Conservation (phyloP, 805 yeast species). For the Yarrowia sp. region DNA sequence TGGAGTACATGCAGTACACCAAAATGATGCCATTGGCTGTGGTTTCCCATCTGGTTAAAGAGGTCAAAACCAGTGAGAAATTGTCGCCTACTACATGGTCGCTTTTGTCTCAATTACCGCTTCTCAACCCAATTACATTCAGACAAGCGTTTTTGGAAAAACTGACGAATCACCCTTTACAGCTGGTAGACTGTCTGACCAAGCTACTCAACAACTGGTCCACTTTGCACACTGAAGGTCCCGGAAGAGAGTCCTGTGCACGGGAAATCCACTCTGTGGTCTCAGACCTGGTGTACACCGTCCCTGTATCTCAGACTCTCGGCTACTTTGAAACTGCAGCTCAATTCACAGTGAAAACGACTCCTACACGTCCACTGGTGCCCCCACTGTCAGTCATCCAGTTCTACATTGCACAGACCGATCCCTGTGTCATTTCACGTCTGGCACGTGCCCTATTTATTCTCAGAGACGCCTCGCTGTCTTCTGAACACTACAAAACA, state of each 20-base stretch:
- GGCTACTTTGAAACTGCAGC: slow-evolving; percentile 11
- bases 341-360: background rate
- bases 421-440: background rate
- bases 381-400: background rate
- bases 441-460: background rate
- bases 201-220: slow-evolving; percentile 1
- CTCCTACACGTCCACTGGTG: background rate
- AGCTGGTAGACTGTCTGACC: background rate
- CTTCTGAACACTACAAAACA: slow-evolving; percentile 2
- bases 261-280: slow-evolving; percentile 14
- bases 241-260: background rate
- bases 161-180: background rate
- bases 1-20: slow-evolving; percentile 15
- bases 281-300: background rate
- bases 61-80: background rate
- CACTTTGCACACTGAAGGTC: background rate
- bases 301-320: background rate
- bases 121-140: background rate
- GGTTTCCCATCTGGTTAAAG: background rate
- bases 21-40: slow-evolving; percentile 11
- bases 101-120: background rate
- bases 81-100: background rate
- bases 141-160: slow-evolving; percentile 2
- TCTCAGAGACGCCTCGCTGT: slow-evolving; percentile 16
- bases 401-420: slow-evolving; percentile 9